These are phyloP conservation scores for Pseudocercospora cruenta DNA, from an alignment of 2,329 filamentous ascomycete genomes.

Conservation along the genomic window DNA sequence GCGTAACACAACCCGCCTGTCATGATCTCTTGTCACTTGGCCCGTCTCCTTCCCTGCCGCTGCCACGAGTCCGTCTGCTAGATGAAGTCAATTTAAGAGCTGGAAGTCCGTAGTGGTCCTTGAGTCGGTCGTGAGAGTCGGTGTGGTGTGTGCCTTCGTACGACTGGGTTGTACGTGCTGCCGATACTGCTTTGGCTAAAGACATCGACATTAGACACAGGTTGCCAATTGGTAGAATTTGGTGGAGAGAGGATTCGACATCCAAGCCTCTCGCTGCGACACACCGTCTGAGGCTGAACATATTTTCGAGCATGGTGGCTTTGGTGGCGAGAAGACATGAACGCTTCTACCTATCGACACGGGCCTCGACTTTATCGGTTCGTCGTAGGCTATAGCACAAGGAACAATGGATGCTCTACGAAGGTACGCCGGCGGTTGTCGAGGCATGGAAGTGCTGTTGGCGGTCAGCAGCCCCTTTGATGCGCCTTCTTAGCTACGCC, in stretches of 20 bases:
- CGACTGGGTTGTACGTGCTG: too few relatives aligned
- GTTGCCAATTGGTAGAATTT: not conserved
- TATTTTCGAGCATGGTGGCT: not conserved
- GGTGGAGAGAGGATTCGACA: too few relatives aligned
- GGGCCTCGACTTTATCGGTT: not conserved
- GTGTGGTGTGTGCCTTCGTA: not conserved
- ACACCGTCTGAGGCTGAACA: not conserved
- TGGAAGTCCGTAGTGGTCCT: too few relatives aligned
- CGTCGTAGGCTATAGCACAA: not conserved
- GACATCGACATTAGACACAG: not conserved
- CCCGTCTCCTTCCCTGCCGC: not conserved
- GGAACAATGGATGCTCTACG: not conserved
- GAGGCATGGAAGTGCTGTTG: not conserved
- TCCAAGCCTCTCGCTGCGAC: not conserved
- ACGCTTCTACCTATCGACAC: not conserved
- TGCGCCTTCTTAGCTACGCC: not conserved
- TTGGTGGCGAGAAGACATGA: not conserved
- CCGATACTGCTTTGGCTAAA: not conserved
- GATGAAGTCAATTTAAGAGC: too few relatives aligned
- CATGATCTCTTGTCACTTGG: not conserved
- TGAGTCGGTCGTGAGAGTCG: not conserved
- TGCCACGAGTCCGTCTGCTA: not conserved
- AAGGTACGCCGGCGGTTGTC: not conserved
- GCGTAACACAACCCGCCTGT: too few relatives aligned
- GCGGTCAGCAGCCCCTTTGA: not conserved